Base-by-base conservation (phyloP, 495 filamentous ascomycete species). In the Elasticomyces elasticus region DNA sequence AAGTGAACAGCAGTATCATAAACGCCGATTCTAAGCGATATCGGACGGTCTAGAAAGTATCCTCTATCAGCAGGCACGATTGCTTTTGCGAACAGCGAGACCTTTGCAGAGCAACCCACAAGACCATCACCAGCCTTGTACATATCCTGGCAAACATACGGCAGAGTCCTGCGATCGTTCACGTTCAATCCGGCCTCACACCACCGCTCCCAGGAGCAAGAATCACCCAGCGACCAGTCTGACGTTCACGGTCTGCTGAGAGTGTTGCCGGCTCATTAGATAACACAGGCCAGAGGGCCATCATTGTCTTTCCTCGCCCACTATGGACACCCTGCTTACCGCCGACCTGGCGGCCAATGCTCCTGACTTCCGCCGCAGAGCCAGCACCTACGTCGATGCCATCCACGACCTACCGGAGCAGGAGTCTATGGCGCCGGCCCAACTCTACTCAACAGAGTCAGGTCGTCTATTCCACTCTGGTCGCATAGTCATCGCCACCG, bases 391-490 rank as follows among this genome's bases (percentile, higher is more conserved):
- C 68, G 84, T 95, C 63, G 94, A 99, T 79, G 92, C 87, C 17
- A 95, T 99, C 60, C 94, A 99, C 71, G 91, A 96, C 72, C 75
- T 95, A 51, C 81, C 86, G 1, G 80, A 86, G 61, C 89, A 86
- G 58, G 80, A 82, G 49, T 83, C 89, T 52, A 80, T 94, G 72
- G 94, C 94, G 2, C 94, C 94, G 15, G 94, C 94, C 53, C 94
- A 99, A 71, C 75, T 99, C 23, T 99, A 99, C 68, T 95, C 88
- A 66, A 99, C 94, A 19, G 90, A 95, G 75, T 96, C 91, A 31
- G 94, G 94, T 46, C 79, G 91, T 20, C 80, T 99, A 23, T 99
- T 97, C 66, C 94, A 99, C 69, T 95, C 92, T 6, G 94, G 94
- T 40, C 80, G 90, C 28, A 97, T 99, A 60, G 89, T 89, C 35